Base-by-base conservation (phyloP, 2,329 filamentous ascomycete genomes). In the Sporothrix mexicana region DNA sequence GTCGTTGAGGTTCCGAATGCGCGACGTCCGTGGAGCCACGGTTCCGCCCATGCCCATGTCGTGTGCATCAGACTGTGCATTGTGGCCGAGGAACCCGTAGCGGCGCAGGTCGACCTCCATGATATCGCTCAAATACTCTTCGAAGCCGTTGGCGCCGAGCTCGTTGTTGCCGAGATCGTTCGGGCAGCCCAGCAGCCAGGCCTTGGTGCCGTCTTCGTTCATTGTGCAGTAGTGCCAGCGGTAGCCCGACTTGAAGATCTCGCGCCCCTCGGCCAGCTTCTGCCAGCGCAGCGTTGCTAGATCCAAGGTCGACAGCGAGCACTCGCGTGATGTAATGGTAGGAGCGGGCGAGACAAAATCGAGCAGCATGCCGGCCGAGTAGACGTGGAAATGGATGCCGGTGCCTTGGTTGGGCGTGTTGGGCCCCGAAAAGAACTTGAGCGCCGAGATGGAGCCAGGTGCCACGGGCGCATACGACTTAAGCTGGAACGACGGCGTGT, bases 151-250 rank as follows among this genome's bases (percentile, higher is more conserved):
- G 15, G 88, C 87, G 1, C 88, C 91, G 17, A 91, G 85, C 53
- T 91, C 91, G 66, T 90, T 89, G 7, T 87, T 85, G 20, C 87
- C 83, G 55, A 87, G 84, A 75, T 97, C 94, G 3, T 93, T 91
- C 2, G 93, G 93, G 78, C 94, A 98, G 9, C 96, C 96, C n/a
- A 99, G 87, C 30, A 99, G 85, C 95, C 96, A 99, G 8, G 94
- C 96, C 80, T 97, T 97, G 7, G 96, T 98, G 6, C 95, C 95
- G 77, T 97, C 93, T 74, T 96, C 91, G 79, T 98, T 97, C 82
- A 98, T 92, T 2, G 94, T 97, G 80, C 96, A 98, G 80, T 99
- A 99, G 81, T 98, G 95, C 96, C 96, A 99, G 74, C 95, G 90
- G 80, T 96, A 98, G n/a, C 92, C 93, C 0, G 90, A 85, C 77